phyloP scores from a whole-genome alignment of 2,329 filamentous ascomycete genomes.

The Mollisiaceae sp. region DNA sequence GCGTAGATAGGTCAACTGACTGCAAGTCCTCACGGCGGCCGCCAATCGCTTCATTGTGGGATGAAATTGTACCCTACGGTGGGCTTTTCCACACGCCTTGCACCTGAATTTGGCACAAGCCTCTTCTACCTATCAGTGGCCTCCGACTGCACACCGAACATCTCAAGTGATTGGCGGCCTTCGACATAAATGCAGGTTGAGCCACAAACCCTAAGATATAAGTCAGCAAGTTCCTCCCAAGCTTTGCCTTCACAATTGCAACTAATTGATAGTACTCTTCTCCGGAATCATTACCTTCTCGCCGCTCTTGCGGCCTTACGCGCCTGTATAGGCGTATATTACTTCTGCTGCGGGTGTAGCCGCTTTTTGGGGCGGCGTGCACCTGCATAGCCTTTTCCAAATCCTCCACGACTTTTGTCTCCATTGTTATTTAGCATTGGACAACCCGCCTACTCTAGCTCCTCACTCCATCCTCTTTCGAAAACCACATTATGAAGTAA shows the following conservation, averaged over 20 bases:
- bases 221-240: constrained; percentile 12
- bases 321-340: constrained; percentile 21
- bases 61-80: not conserved
- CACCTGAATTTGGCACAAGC: not conserved
- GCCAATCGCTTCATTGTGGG: not conserved
- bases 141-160: constrained; percentile 2
- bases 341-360: constrained; percentile 22
- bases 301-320: constrained; percentile 20
- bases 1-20: not conserved
- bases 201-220: constrained; percentile 12
- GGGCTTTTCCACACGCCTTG: not conserved
- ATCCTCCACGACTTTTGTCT: constrained; percentile 27
- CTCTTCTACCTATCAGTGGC: constrained; percentile 9
- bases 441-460: constrained; percentile 20
- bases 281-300: constrained; percentile 5
- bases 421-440: constrained; percentile 16
- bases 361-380: constrained; percentile 24
- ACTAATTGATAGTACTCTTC: not conserved
- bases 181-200: not conserved
- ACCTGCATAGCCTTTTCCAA: constrained; percentile 20
- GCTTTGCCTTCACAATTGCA: not conserved
- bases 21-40: not conserved
- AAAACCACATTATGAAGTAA: constrained; percentile 21
- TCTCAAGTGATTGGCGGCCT: constrained; percentile 13
- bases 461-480: constrained; percentile 23